Evolutionary conservation across 768 basidiomycete genomes (phyloP).

Genomic region (Lenzites betulinus): DNA sequence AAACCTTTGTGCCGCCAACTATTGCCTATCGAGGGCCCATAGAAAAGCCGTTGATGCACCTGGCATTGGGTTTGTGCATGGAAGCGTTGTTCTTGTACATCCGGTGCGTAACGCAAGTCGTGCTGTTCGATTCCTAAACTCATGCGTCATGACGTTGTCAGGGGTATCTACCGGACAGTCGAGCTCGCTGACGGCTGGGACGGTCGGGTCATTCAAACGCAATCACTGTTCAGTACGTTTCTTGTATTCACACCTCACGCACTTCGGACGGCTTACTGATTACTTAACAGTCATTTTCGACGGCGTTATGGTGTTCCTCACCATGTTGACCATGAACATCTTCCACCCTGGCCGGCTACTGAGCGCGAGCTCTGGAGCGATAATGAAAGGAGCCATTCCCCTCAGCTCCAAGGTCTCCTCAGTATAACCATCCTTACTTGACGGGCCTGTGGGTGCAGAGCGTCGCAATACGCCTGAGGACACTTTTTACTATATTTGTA

Average conservation of each 20-base stretch:
- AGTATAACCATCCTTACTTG: background rate
- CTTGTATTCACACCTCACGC: background rate
- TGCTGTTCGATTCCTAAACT: background rate
- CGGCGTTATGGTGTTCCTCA: conserved; percentile 1
- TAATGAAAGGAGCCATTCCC: background rate
- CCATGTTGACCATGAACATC: conserved; percentile 2
- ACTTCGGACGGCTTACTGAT: background rate
- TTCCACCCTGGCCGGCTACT: background rate
- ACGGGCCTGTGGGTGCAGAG: background rate
- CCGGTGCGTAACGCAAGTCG: background rate
- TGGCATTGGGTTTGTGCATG: conserved; percentile 1
- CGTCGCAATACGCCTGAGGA: background rate
- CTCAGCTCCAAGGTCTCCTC: background rate
- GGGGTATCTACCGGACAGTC: conserved; percentile 51
- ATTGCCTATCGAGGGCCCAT: background rate
- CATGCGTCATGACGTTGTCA: background rate
- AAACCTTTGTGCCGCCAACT: too few species aligned
- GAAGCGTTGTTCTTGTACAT: conserved; percentile 13
- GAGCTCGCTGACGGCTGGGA: conserved; percentile 51
- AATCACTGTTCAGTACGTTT: conserved; percentile 1
- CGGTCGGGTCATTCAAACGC: conserved; percentile 44
- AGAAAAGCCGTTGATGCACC: background rate
- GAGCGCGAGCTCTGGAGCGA: background rate
- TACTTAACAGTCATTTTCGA: background rate
- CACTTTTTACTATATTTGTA: background rate